Conservation (phyloP, 73 alveolate species). For the Tetrahymena malaccensis region DNA sequence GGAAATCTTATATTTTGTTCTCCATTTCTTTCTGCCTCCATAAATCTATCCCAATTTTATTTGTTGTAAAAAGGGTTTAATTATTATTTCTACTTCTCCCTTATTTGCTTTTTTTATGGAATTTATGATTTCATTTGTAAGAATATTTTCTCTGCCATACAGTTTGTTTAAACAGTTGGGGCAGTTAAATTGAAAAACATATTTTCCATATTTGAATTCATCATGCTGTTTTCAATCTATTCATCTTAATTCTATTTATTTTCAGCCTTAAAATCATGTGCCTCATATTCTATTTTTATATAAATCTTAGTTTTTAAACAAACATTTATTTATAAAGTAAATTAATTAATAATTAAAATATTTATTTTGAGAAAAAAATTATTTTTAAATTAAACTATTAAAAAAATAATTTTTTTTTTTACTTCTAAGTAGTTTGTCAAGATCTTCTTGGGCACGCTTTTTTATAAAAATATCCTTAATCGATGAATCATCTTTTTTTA, state of each 20-base stretch:
- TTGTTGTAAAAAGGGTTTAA: not conserved
- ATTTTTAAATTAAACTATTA: not conserved
- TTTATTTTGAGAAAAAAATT: not conserved
- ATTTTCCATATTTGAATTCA: not conserved
- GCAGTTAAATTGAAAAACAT: not conserved
- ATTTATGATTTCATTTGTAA: not conserved
- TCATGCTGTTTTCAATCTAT: not conserved
- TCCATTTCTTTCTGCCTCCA: not conserved
- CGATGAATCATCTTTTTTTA: not conserved
- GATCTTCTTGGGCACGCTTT: not conserved
- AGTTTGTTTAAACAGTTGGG: not conserved
- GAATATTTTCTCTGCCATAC: not conserved
- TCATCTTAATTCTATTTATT: not conserved
- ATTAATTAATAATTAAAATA: too few species aligned
- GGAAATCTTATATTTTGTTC: not conserved
- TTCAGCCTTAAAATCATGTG: not conserved
- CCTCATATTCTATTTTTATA: not conserved
- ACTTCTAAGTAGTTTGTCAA: not conserved
- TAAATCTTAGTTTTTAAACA: not conserved
- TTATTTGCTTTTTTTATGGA: not conserved
- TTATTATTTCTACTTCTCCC: not conserved
- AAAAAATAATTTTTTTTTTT: not conserved
- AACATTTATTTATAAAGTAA: too few species aligned
- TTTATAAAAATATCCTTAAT: not conserved
- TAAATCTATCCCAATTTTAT: not conserved